Percentiles rank a stretch among this genome's conserved stretches.
Evolutionary conservation across 139 green algal species (phyloP).

Genomic region (Chlorella ohadii): DNA sequence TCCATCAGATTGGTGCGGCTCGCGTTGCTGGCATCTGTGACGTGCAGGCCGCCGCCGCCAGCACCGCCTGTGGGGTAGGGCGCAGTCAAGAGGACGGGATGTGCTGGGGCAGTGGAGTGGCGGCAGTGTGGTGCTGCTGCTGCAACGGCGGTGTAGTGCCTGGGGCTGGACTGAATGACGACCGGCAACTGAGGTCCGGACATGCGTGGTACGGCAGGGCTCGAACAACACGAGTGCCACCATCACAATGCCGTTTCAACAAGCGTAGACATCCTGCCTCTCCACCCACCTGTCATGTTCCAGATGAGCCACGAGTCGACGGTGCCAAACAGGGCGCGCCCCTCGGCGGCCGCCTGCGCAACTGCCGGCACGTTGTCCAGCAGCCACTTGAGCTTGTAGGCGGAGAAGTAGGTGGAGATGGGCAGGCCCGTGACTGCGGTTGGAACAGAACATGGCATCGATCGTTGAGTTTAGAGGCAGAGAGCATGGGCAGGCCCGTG

Average conservation of each 20-base stretch:
- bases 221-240: no score
- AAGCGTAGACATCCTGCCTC: no score
- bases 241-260: no score
- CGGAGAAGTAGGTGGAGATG: conserved; percentile 96
- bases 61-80: conserved; percentile 8
- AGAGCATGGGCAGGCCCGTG: no score
- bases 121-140: no score
- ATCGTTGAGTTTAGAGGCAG: no score
- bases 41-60: conserved; percentile 65
- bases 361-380: conserved; percentile 86
- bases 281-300: conserved; percentile 83
- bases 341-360: conserved; percentile 46
- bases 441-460: background rate
- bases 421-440: conserved; percentile 85
- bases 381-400: conserved; percentile 95
- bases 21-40: conserved; percentile 96
- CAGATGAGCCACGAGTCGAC: conserved; percentile 98
- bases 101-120: no score
- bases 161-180: no score
- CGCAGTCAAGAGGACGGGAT: no score
- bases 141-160: no score
- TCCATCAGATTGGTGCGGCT: conserved; percentile 94
- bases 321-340: conserved; percentile 82
- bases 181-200: no score
- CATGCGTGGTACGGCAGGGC: no score